These are phyloP conservation scores for Penicillium canescens DNA, from an alignment of 495 filamentous ascomycete species.

Conservation along the genomic window DNA sequence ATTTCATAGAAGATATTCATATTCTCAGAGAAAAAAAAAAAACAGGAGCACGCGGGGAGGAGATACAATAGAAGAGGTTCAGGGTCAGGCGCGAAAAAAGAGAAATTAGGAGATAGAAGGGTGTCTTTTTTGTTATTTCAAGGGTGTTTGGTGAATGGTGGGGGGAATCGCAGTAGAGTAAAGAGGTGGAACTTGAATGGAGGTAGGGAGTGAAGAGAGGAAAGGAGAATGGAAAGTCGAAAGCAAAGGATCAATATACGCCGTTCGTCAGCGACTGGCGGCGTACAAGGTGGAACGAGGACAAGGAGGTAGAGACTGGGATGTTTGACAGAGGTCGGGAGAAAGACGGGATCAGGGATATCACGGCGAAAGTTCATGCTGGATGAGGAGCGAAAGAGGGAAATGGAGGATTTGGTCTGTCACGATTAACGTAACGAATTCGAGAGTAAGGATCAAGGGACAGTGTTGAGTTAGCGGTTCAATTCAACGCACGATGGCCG, in stretches of 20 bases:
- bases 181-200: neutral
- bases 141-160: neutral
- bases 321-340: constrained; percentile 2
- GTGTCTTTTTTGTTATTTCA: constrained; percentile 7
- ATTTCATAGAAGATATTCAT: neutral
- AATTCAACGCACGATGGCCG: constrained; percentile 21
- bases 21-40: neutral
- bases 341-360: constrained; percentile 7
- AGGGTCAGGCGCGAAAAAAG: neutral
- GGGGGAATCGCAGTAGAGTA: neutral
- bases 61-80: neutral
- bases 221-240: constrained; percentile 13
- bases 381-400: constrained; percentile 5
- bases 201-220: constrained; percentile 2
- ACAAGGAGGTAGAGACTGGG: constrained; percentile 4
- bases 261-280: neutral
- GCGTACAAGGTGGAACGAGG: constrained; percentile 3
- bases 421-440: constrained; percentile 3
- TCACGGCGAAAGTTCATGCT: constrained; percentile 8
- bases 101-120: constrained; percentile 2
- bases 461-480: constrained; percentile 16
- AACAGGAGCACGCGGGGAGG: neutral
- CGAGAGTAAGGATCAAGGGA: constrained; percentile 4
- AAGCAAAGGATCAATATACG: constrained; percentile 12
- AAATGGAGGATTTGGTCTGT: constrained; percentile 17